Evolutionary conservation across 257 asterid species (phyloP), one percentile per base, ranked within the genome.

Genomic region (Oldenlandia corymbosa): DNA sequence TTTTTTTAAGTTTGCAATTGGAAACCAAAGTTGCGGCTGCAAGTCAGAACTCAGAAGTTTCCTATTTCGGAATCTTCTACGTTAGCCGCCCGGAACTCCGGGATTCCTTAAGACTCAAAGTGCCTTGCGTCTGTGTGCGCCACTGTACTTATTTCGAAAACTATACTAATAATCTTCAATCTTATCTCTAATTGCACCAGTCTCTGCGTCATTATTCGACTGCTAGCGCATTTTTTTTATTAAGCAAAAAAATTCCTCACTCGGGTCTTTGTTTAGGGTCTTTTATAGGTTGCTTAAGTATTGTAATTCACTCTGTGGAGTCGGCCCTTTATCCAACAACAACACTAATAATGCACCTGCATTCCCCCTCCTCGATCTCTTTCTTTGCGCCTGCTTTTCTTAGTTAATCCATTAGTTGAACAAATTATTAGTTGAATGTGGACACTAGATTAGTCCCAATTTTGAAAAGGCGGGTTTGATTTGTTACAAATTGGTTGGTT

Each of bases 361-460:
- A 39, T 3, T 18, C 32, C 54, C 0, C 30, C 41, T 24, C 30
- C 60, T 28, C 41, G 24, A 30, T 62, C 21, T 8, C 26, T 34
- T 34, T 34, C 39, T 34, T 34, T 16, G 26, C 16, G 32, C 21
- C 65, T 69, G 76, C 58, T 69, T 62, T 65, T 62, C 64, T 57
- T 81, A 72, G 75, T 79, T 76, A 75, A 47, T 34, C 60, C 64
- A 55, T 45, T 59, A 70, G 32, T 36, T 54, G 54, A 57, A 54
- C 31, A 45, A 68, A 76, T 72, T 46, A n/a, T 17, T 57, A 72
- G 74, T 80, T n/a, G n/a, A 73, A 72, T 77, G 68, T 60, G 77
- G 83, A 78, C 85, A 79, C 77, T n/a, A 75, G 53, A 46, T 30
- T 68, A 73, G 60, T 68, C 67, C 71, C 79, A 73, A 67, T 59